phyloP scores from a whole-genome alignment of 2,329 filamentous ascomycete species.

The Myriosclerotinia scirpicola region DNA sequence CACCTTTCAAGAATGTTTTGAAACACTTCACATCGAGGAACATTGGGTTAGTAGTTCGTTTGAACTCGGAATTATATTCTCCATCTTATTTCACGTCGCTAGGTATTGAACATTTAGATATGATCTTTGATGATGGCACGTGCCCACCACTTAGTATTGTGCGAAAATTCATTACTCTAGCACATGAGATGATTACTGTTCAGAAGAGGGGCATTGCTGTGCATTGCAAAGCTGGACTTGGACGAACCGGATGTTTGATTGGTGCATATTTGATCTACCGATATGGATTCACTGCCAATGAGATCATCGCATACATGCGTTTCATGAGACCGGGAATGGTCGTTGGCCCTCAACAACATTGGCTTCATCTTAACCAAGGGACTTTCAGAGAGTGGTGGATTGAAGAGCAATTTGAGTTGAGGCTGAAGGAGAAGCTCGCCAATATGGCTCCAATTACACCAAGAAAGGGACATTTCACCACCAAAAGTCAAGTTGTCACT shows the following conservation, averaged over 20 bases:
- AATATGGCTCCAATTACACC: constrained; percentile 55
- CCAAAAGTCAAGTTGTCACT: constrained; percentile 72
- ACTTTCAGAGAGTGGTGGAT: constrained; percentile 98
- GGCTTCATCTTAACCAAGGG: constrained; percentile 95
- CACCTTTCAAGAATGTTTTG: constrained; percentile 94
- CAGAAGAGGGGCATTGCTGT: constrained; percentile 93
- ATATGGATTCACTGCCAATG: constrained; percentile 95
- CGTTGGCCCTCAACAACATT: constrained; percentile 96
- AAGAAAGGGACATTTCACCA: constrained; percentile 58
- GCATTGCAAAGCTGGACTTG: constrained; percentile 96
- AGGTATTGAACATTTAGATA: constrained; percentile 93
- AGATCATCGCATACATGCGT: constrained; percentile 96
- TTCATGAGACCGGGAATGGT: constrained; percentile 99
- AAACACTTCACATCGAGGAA: constrained; percentile 84
- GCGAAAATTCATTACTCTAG: constrained; percentile 89
- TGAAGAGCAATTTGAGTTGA: constrained; percentile 56
- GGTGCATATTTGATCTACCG: constrained; percentile 97
- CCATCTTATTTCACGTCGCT: constrained; percentile 96
- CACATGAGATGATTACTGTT: constrained; percentile 89
- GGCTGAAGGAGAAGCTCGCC: constrained; percentile 55
- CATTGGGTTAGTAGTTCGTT: constrained; percentile 87
- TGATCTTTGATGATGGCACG: constrained; percentile 99
- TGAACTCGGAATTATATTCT: constrained; percentile 95
- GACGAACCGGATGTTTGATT: constrained; percentile 92
- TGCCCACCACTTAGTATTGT: constrained; percentile 89